A percentile compares a stretch with the other conserved stretches of the same genome.
phyloP scores from a whole-genome alignment of 306 rosid species.

The Trifolium subterraneum region DNA sequence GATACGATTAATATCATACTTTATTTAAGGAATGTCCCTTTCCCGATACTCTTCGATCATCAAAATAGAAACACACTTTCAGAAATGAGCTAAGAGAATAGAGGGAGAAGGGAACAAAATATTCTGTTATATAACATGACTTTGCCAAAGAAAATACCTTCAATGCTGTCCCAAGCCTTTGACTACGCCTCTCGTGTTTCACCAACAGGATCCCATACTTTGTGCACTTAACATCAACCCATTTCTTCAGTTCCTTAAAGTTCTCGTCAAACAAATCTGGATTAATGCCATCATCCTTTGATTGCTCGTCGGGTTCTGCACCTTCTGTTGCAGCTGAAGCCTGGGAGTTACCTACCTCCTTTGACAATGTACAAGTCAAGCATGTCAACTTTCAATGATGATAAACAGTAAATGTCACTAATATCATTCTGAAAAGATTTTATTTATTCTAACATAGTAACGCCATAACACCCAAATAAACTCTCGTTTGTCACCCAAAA shows the following conservation, averaged over 20 bases:
- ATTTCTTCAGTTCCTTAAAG: conserved; percentile 81
- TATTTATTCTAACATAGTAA: not conserved
- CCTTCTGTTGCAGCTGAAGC: conserved; percentile 47
- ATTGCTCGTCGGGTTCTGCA: conserved; percentile 39
- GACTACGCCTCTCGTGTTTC: conserved; percentile 67
- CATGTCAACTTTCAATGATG: conserved; percentile 41
- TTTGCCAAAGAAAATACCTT: conserved; percentile 59
- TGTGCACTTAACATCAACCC: conserved; percentile 81
- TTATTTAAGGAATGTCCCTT: not conserved
- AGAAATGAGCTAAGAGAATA: not conserved
- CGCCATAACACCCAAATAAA: conserved; percentile 4
- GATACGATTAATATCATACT: conserved; percentile 6
- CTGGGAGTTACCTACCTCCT: conserved; percentile 52
- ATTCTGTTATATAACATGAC: conserved; percentile 23
- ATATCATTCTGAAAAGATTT: conserved; percentile 17
- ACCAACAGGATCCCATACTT: conserved; percentile 81
- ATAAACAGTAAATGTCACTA: conserved; percentile 28
- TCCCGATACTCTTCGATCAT: not conserved
- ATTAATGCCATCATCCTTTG: conserved; percentile 44
- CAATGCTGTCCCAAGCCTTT: conserved; percentile 86
- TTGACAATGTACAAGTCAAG: conserved; percentile 43
- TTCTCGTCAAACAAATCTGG: conserved; percentile 74
- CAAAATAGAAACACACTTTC: not conserved
- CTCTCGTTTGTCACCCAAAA: not conserved
- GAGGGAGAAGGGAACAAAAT: not conserved